Evolutionary conservation across 2,329 filamentous ascomycete species (phyloP).

Genomic region (Aureobasidium lini): DNA sequence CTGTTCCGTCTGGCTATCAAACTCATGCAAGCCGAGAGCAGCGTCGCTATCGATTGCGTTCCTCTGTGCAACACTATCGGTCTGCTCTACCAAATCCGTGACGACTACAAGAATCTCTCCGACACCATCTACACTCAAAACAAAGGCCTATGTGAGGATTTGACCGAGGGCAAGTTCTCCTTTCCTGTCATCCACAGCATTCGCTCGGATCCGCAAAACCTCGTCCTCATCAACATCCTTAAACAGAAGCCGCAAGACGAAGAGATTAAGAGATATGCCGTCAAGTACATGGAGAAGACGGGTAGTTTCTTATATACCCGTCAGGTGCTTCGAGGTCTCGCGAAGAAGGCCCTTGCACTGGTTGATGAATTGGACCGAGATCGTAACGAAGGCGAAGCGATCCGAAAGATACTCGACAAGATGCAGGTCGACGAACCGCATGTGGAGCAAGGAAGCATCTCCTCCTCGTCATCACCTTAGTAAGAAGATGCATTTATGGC

Average conservation of each 20-base stretch:
- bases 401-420: constrained; percentile 34
- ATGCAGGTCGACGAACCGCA: constrained; percentile 28
- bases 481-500: not conserved
- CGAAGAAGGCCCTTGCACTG: constrained; percentile 35
- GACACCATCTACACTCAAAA: constrained; percentile 63
- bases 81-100: constrained; percentile 81
- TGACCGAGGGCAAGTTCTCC: constrained; percentile 95
- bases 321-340: constrained; percentile 44
- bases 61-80: constrained; percentile 80
- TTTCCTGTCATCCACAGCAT: constrained; percentile 95
- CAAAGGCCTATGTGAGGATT: constrained; percentile 90
- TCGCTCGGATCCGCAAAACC: constrained; percentile 62
- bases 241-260: constrained; percentile 82
- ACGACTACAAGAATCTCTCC: constrained; percentile 85
- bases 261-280: constrained; percentile 84
- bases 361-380: constrained; percentile 34
- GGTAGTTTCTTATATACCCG: constrained; percentile 85
- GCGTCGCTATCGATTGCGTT: constrained; percentile 56
- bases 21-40: constrained; percentile 73
- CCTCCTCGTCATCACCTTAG: constrained; percentile 2
- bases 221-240: constrained; percentile 83
- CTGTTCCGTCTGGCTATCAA: constrained; percentile 79
- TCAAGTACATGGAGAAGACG: constrained; percentile 81
- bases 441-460: not conserved
- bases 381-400: constrained; percentile 31